Conservation (phyloP, 2,329 filamentous ascomycete genomes). For the Arthrinium phaeospermum region DNA sequence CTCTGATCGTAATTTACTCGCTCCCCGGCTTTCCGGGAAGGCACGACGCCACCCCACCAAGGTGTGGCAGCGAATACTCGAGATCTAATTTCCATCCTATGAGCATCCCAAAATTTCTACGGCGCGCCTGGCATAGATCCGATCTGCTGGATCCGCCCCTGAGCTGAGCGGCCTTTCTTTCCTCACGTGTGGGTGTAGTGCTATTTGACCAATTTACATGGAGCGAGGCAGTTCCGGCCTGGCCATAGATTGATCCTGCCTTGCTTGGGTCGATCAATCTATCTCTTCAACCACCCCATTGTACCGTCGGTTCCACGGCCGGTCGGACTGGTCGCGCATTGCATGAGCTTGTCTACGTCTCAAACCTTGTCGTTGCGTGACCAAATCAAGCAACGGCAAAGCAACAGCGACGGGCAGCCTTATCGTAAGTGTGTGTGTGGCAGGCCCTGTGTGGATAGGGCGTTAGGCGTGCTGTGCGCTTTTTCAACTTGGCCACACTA, state of each 20-base stretch:
- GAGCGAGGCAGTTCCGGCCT: slow-evolving; percentile 9
- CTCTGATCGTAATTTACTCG: slow-evolving; percentile 20
- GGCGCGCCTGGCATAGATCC: not conserved
- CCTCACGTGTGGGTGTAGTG: slow-evolving; percentile 1
- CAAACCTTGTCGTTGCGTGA: slow-evolving; percentile 11
- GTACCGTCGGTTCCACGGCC: slow-evolving; percentile 10
- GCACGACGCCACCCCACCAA: slow-evolving; percentile 26
- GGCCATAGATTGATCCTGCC: not conserved
- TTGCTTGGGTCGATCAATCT: not conserved
- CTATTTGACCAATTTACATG: slow-evolving; percentile 11
- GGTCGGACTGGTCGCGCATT: slow-evolving; percentile 8
- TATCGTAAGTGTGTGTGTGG: not conserved
- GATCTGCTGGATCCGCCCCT: slow-evolving; percentile 21
- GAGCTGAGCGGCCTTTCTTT: slow-evolving; percentile 14
- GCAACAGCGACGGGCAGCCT: not conserved
- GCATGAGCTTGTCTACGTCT: slow-evolving; percentile 8
- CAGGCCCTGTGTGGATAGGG: not conserved
- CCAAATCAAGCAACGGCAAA: slow-evolving; percentile 1
- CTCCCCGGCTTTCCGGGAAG: slow-evolving; percentile 20
- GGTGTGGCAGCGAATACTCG: slow-evolving; percentile 33
- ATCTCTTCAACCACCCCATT: slow-evolving; percentile 16
- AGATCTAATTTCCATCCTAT: slow-evolving; percentile 25
- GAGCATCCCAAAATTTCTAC: not conserved
- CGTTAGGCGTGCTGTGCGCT: not conserved
- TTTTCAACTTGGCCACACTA: not conserved